Base-by-base conservation (phyloP, 176 grass and related monocot species). In the Hyparrhenia diplandra region DNA sequence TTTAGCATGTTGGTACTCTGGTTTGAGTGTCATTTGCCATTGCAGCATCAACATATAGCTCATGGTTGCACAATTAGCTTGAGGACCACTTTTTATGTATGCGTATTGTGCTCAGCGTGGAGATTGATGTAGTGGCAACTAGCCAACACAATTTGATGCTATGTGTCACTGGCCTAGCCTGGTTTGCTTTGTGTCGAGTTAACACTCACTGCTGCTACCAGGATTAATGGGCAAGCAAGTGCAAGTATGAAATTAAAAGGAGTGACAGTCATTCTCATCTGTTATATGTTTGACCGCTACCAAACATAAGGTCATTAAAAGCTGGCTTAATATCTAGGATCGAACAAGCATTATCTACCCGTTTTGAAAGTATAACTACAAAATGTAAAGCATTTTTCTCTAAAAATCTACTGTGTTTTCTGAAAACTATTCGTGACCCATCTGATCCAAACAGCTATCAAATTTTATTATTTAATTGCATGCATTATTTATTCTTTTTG, bases 401-500 rank as follows among this genome's bases (percentile, higher is more conserved):
- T 21, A 13, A 62, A 62, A 14, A 16, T 46, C 21, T 43, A 43
- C 11, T 73, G 52, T 0, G 35, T 52, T 73, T 47, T 28, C 24
- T 73, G 43, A 31, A 46, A 73, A 51, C 46, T 31, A 49, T 42
- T 30, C 32, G 2, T 73, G 31, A 32, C 16, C 27, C 10, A n/a
- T 57, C 10, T 57, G 0, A 17, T 75, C 6, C 41, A 24, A 57
- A 54, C 20, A 54, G 42, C 31, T 69, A 17, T 37, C 13, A 45
- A 61, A 5, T 81, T 67, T 39, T 65, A 25, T 71, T 79, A 21
- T 64, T 68, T 31, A 16, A 16, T 45, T 84, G 6, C 25, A 29
- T 65, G n/a, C 43, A 20, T 76, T 25, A 20, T 77, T 65, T 62
- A 61, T 62, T 81, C 2, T 27, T 71, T 70, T 83, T 45, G 30